Evolutionary conservation across 768 basidiomycete species (phyloP).

Genomic region (Candolleomyces aberdarensis): DNA sequence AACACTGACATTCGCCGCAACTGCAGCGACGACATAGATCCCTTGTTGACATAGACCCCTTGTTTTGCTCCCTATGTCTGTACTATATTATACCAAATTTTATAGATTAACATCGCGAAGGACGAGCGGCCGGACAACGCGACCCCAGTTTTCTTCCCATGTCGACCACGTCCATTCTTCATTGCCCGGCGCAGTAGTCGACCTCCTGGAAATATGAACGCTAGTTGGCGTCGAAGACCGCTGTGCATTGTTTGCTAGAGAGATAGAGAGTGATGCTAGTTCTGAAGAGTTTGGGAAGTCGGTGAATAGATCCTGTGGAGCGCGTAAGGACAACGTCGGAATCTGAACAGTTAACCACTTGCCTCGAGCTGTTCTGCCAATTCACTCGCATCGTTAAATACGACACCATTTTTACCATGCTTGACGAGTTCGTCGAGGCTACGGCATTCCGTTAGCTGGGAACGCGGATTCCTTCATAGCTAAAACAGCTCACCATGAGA

Average conservation of each 20-base stretch:
- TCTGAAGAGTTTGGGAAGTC: slow-evolving; percentile 56
- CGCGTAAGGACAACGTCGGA: neutral
- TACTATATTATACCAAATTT: neutral
- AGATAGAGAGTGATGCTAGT: slow-evolving; percentile 51
- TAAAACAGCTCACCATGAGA: slow-evolving; percentile 63
- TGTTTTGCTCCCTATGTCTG: neutral
- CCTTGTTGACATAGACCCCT: slow-evolving; percentile 3
- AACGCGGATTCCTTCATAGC: neutral
- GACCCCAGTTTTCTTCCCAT: slow-evolving; percentile 88
- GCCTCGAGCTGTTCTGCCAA: slow-evolving; percentile 75
- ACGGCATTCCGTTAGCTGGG: neutral
- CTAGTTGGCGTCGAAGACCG: slow-evolving; percentile 19
- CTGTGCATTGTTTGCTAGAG: slow-evolving; percentile 36
- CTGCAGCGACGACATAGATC: slow-evolving; percentile 28
- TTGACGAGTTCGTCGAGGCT: slow-evolving; percentile 88
- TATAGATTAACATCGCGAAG: slow-evolving; percentile 34
- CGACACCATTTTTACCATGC: slow-evolving; percentile 77
- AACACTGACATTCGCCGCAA: slow-evolving; percentile 72
- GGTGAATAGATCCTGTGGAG: slow-evolving; percentile 47
- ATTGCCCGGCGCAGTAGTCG: slow-evolving; percentile 2
- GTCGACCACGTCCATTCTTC: slow-evolving; percentile 58
- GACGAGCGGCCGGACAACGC: slow-evolving; percentile 58
- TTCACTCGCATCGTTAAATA: slow-evolving; percentile 66
- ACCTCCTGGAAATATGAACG: slow-evolving; percentile 14
- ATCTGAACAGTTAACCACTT: slow-evolving; percentile 16